phyloP scores from a whole-genome alignment of 768 basidiomycete species.

The Kondoa malvinella region DNA sequence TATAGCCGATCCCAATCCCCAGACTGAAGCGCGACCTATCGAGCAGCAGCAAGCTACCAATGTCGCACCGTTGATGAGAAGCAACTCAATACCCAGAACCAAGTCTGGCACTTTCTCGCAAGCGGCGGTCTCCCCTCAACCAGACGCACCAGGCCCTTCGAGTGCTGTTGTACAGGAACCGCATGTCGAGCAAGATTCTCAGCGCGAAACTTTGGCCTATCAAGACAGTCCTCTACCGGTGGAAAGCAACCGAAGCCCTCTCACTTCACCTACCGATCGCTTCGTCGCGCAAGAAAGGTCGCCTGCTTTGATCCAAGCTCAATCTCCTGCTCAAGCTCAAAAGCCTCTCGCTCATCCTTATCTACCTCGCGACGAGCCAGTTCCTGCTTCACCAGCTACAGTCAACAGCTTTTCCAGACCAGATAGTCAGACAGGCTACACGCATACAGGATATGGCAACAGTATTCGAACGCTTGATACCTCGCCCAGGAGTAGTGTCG shows the following conservation, averaged over 20 bases:
- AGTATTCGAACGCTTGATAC: constrained; percentile 4
- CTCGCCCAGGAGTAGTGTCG: constrained; percentile 10
- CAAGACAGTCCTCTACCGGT: no score
- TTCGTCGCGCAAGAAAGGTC: no score
- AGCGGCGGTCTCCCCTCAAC: not conserved
- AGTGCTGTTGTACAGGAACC: no score
- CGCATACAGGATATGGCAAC: constrained; percentile 6
- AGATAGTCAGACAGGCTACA: constrained; percentile 10
- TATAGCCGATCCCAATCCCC: not conserved
- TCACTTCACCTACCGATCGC: no score
- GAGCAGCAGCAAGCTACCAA: not conserved
- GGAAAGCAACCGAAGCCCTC: no score
- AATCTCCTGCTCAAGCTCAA: not conserved
- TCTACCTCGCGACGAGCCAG: not conserved
- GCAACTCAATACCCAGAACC: not conserved
- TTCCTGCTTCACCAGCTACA: constrained; percentile 7
- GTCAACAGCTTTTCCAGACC: constrained; percentile 7
- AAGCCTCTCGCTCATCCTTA: no score
- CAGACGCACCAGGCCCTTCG: not conserved
- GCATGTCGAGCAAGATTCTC: no score
- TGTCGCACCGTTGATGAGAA: not conserved
- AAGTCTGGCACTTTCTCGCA: not conserved
- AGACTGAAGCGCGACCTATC: not conserved
- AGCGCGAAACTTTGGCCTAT: no score
- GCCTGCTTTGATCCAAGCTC: no score